Percentiles rank a stretch among this genome's conserved stretches.
Evolutionary conservation across 164 flowering plant species (phyloP).

Genomic region (Annona cherimola): DNA sequence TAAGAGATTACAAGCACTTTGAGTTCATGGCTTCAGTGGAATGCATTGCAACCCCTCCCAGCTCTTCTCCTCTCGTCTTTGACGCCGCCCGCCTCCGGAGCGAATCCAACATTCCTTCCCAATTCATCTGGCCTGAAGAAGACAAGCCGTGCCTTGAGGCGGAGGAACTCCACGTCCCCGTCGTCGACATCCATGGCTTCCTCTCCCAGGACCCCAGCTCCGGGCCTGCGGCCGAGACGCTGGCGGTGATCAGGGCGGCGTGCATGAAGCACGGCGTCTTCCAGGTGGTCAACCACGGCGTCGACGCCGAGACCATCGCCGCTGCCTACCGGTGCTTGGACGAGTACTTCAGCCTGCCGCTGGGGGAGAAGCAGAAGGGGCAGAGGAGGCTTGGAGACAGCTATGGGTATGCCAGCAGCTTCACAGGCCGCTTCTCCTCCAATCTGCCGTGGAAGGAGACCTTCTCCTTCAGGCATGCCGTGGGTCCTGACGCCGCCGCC

Average conservation of each 20-base stretch:
- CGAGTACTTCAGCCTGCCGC: constrained; percentile 39
- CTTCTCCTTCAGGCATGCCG: constrained; percentile 41
- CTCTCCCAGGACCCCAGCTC: constrained; percentile 37
- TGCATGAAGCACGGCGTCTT: constrained; percentile 63
- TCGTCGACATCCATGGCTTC: constrained; percentile 43
- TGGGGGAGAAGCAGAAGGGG: constrained; percentile 44
- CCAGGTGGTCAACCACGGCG: constrained; percentile 55
- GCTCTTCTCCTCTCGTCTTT: constrained; percentile 12
- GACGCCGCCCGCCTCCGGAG: constrained; percentile 32
- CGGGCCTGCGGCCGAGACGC: constrained; percentile 11
- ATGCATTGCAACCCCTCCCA: background rate
- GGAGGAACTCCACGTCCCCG: constrained; percentile 38
- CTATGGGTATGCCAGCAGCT: constrained; percentile 67
- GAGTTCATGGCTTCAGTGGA: background rate
- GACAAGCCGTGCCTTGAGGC: constrained; percentile 38
- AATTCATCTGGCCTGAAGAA: constrained; percentile 70
- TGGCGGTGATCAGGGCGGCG: constrained; percentile 33
- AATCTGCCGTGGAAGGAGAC: constrained; percentile 88
- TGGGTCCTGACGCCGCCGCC: background rate
- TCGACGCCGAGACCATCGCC: constrained; percentile 31
- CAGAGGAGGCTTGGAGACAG: constrained; percentile 49
- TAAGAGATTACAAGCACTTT: background rate
- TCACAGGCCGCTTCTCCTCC: constrained; percentile 50
- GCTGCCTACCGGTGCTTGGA: constrained; percentile 39
- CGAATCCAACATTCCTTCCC: constrained; percentile 37